Percentiles rank a stretch among this genome's conserved stretches.
Evolutionary conservation across 1,139 yeast species (phyloP).

Genomic region (Protomyces lactucae-debilis): DNA sequence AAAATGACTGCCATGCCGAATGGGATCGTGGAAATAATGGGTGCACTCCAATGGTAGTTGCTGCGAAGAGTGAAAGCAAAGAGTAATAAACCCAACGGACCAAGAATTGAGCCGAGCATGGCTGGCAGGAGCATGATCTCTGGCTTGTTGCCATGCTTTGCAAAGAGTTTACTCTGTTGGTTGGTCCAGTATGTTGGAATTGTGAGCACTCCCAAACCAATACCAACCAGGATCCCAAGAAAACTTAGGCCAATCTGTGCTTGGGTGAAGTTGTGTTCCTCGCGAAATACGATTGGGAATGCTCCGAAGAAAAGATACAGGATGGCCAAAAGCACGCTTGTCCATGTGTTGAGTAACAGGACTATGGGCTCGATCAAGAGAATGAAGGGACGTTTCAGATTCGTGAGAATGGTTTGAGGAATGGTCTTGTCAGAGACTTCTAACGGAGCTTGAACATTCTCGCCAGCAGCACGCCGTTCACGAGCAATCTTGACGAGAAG

Average conservation of each 20-base stretch:
- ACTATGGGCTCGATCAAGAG: conserved; percentile 63
- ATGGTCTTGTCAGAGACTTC: conserved; percentile 42
- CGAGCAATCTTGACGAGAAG: conserved; percentile 57
- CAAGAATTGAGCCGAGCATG: conserved; percentile 44
- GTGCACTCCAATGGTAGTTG: conserved; percentile 40
- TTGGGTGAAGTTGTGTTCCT: conserved; percentile 46
- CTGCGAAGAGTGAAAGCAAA: conserved; percentile 45
- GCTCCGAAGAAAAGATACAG: conserved; percentile 61
- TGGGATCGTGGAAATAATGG: conserved; percentile 81
- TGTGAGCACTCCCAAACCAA: conserved; percentile 35
- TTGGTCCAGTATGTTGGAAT: conserved; percentile 30
- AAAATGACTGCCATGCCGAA: conserved; percentile 84
- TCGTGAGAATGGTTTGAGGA: conserved; percentile 38
- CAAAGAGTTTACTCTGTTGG: neutral
- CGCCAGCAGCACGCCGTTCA: conserved; percentile 57
- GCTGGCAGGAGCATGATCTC: conserved; percentile 54
- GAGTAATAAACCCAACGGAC: conserved; percentile 61
- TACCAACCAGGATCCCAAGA: conserved; percentile 51
- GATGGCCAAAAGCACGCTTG: conserved; percentile 57
- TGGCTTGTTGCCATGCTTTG: conserved; percentile 39
- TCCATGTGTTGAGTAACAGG: conserved; percentile 54
- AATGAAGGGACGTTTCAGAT: conserved; percentile 53
- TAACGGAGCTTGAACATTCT: conserved; percentile 50
- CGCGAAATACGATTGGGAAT: conserved; percentile 53
- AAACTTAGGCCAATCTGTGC: conserved; percentile 49